phyloP scores from a whole-genome alignment of 805 yeast genomes.

The Candida sakaeoensis region DNA sequence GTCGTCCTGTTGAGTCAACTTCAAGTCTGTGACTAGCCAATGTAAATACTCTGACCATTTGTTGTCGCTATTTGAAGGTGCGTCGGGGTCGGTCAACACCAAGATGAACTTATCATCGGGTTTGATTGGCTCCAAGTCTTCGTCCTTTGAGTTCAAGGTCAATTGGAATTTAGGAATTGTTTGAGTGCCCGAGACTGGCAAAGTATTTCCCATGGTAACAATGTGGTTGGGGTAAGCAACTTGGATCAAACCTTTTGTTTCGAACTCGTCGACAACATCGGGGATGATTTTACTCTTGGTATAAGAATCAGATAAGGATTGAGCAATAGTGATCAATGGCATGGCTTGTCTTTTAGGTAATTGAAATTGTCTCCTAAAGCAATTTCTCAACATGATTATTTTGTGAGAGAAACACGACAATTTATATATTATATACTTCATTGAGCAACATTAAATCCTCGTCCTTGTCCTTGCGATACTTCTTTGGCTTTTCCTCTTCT shows the following conservation, averaged over 20 bases:
- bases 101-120: conserved; percentile 60
- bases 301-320: conserved; percentile 50
- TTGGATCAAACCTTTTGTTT: conserved; percentile 54
- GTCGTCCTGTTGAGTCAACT: conserved; percentile 31
- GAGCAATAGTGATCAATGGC: conserved; percentile 51
- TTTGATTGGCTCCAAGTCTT: conserved; percentile 35
- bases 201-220: conserved; percentile 77
- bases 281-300: conserved; percentile 49
- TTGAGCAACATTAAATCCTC: conserved; percentile 12
- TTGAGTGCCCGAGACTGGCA: conserved; percentile 65
- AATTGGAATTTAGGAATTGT: conserved; percentile 62
- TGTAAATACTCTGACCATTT: conserved; percentile 89
- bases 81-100: conserved; percentile 90
- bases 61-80: conserved; percentile 77
- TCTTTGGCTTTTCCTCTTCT: conserved; percentile 65
- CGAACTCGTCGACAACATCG: conserved; percentile 48
- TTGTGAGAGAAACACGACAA: conserved; percentile 9
- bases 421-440: conserved; percentile 8
- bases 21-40: conserved; percentile 58
- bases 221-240: conserved; percentile 58
- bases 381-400: neutral
- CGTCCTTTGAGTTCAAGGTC: conserved; percentile 48
- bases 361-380: neutral
- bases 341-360: conserved; percentile 15
- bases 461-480: conserved; percentile 9